A percentile compares a stretch with the other conserved stretches of the same genome.
These are phyloP conservation scores for Cutaneotrichosporon mucoides DNA, from an alignment of 1,284 basidiomycete genomes.

Conservation along the genomic window DNA sequence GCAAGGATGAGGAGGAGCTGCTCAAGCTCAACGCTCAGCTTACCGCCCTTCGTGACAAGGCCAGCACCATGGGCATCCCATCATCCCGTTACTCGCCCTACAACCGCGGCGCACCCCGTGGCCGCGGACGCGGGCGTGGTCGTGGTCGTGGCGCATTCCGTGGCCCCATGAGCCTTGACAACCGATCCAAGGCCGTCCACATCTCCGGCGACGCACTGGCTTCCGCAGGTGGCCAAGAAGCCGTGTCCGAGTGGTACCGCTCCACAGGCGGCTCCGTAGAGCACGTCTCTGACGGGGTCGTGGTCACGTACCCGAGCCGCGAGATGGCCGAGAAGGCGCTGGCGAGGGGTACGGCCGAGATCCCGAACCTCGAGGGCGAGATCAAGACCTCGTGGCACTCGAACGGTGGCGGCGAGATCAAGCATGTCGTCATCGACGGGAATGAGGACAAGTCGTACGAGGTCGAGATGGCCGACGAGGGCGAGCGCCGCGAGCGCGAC, in stretches of 20 bases:
- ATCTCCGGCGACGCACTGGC: conserved; percentile 59
- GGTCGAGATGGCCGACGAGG: conserved; percentile 17
- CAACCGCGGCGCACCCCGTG: conserved; percentile 63
- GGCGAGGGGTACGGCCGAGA: conserved; percentile 33
- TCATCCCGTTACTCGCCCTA: conserved; percentile 54
- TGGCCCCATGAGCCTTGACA: conserved; percentile 76
- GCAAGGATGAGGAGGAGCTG: conserved; percentile 51
- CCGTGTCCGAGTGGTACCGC: conserved; percentile 77
- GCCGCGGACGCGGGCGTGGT: conserved; percentile 55
- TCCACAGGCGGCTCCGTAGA: conserved; percentile 51
- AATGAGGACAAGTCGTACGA: neutral
- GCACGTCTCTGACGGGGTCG: conserved; percentile 17
- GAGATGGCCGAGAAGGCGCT: conserved; percentile 46
- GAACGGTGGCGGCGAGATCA: conserved; percentile 1
- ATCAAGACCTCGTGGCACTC: conserved; percentile 32
- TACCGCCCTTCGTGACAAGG: conserved; percentile 51
- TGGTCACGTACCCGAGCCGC: conserved; percentile 40
- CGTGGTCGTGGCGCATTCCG: conserved; percentile 56
- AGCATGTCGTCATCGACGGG: conserved; percentile 1
- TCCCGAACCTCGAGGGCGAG: conserved; percentile 22
- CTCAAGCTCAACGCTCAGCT: conserved; percentile 39
- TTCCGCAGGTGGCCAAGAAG: conserved; percentile 48
- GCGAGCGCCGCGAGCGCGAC: conserved; percentile 15
- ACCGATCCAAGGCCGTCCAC: conserved; percentile 75
- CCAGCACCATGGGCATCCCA: conserved; percentile 38